phyloP scores from a whole-genome alignment of 2,329 filamentous ascomycete species.

The Graphiopsis chlorocephala region DNA sequence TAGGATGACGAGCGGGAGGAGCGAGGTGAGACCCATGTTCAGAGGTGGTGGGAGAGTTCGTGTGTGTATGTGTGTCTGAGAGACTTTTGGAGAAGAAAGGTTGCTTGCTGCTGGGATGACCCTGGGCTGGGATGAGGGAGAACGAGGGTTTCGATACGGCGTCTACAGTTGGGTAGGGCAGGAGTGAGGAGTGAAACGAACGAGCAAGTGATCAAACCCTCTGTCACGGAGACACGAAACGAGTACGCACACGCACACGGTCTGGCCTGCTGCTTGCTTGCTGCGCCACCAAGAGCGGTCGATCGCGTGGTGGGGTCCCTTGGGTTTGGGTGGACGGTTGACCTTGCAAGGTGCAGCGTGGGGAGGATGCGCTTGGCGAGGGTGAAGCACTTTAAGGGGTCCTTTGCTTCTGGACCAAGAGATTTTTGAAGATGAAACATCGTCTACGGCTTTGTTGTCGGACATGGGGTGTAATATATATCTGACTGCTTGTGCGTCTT shows the following conservation, averaged over 20 bases:
- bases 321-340: background rate
- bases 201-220: conserved; percentile 3
- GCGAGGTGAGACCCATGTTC: conserved; percentile 19
- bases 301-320: conserved; percentile 3
- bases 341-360: background rate
- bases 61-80: conserved; percentile 18
- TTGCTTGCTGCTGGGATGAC: background rate
- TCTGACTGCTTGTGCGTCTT: background rate
- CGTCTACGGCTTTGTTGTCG: background rate
- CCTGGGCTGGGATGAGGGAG: background rate
- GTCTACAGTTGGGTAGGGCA: background rate
- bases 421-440: conserved; percentile 5
- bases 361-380: background rate
- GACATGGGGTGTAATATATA: background rate
- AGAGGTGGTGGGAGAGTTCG: conserved; percentile 42
- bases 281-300: conserved; percentile 3
- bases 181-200: background rate
- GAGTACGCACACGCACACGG: background rate
- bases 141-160: background rate
- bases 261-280: background rate
- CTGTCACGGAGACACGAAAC: background rate
- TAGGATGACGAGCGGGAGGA: conserved; percentile 66
- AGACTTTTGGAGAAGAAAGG: background rate
- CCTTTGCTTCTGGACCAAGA: background rate
- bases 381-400: background rate